A percentile compares a stretch with the other conserved stretches of the same genome.
Evolutionary conservation across 176 grass and related monocot genomes (phyloP).

Genomic region (Elymus sibiricus): DNA sequence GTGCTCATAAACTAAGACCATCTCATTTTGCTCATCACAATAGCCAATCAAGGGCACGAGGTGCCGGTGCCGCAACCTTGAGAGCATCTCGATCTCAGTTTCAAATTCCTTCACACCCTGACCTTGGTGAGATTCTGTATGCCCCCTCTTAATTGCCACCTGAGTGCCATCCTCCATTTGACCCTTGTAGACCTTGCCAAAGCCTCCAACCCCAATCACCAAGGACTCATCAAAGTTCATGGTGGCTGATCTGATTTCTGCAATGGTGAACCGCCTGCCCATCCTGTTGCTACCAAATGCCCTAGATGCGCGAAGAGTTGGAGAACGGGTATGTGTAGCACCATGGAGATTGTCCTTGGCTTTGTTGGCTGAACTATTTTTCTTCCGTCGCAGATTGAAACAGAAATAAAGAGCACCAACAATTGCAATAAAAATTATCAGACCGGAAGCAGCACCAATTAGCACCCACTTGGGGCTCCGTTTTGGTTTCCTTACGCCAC

Average conservation of each 20-base stretch:
- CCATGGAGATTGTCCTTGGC: conserved; percentile 52
- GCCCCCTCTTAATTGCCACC: conserved; percentile 80
- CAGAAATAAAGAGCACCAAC: conserved; percentile 32
- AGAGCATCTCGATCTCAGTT: conserved; percentile 94
- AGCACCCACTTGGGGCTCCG: conserved; percentile 52
- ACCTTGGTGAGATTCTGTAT: conserved; percentile 73
- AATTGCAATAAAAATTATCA: conserved; percentile 45
- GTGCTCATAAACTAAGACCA: conserved; percentile 95
- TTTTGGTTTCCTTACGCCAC: conserved; percentile 24
- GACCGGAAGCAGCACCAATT: conserved; percentile 41
- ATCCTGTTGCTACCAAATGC: conserved; percentile 40
- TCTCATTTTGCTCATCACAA: conserved; percentile 86
- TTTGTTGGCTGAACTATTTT: conserved; percentile 27
- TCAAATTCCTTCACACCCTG: conserved; percentile 91
- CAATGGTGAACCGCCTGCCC: conserved; percentile 59
- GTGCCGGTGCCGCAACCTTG: conserved; percentile 87
- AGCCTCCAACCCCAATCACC: conserved; percentile 88
- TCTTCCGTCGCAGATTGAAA: conserved; percentile 30
- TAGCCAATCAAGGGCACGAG: conserved; percentile 89
- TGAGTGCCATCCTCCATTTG: conserved; percentile 47
- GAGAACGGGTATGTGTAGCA: conserved; percentile 38
- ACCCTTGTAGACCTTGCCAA: conserved; percentile 90
- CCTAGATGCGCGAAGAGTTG: conserved; percentile 14
- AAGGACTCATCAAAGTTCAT: conserved; percentile 80
- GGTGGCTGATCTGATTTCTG: conserved; percentile 72